A percentile compares a stretch with the other conserved stretches of the same genome.
Evolutionary conservation across 306 rosid genomes (phyloP).

Genomic region (Senna siamea): DNA sequence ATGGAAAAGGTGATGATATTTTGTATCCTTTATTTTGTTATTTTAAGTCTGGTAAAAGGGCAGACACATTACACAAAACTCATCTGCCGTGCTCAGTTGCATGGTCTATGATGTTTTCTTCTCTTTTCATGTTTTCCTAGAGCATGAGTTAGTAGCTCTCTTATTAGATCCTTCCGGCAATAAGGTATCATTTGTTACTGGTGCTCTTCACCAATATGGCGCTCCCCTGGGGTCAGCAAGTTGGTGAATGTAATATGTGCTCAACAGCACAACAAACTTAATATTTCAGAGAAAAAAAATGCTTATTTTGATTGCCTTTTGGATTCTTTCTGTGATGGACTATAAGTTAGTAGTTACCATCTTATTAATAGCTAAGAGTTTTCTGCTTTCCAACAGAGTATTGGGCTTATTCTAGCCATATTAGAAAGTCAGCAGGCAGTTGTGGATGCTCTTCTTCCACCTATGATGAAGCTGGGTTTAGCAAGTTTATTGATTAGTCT

Average conservation of each 20-base stretch:
- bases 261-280: background rate
- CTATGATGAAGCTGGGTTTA: conserved; percentile 81
- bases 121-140: too few relatives aligned
- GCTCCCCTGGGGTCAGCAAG: background rate
- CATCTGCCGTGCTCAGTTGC: background rate
- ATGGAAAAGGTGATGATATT: conserved; percentile 72
- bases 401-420: conserved; percentile 70
- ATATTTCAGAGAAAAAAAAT: conserved; percentile 1
- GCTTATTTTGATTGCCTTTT: conserved; percentile 8
- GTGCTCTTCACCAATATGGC: background rate
- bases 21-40: conserved; percentile 16
- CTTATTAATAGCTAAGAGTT: conserved; percentile 35
- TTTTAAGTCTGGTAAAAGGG: background rate
- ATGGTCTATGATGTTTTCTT: background rate
- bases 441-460: conserved; percentile 61
- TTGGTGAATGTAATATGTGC: conserved; percentile 24
- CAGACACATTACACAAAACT: background rate
- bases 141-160: background rate
- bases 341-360: conserved; percentile 21
- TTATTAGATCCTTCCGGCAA: background rate
- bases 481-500: conserved; percentile 67
- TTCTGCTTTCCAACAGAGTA: conserved; percentile 62
- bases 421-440: conserved; percentile 67
- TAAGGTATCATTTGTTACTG: background rate
- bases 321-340: conserved; percentile 24